phyloP scores from a whole-genome alignment of 768 basidiomycete genomes.

The Termitomyces eurrhizus region DNA sequence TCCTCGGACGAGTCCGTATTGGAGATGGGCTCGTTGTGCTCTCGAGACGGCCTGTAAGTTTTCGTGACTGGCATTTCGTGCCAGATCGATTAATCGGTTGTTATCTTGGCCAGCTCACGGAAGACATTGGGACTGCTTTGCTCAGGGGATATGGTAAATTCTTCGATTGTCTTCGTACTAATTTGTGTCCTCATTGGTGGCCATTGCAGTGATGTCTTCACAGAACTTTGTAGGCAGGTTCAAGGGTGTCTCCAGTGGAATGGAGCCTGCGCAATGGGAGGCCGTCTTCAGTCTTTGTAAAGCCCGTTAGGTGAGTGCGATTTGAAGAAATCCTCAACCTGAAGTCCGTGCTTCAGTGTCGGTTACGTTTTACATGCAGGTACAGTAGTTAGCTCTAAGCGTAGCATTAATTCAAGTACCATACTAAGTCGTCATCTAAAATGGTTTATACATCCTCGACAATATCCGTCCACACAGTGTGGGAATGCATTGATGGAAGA shows the following conservation, averaged over 20 bases:
- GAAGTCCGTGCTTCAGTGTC: neutral
- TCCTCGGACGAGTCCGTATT: constrained; percentile 55
- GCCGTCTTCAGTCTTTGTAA: constrained; percentile 51
- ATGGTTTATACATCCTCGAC: neutral
- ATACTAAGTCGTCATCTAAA: neutral
- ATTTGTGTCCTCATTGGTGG: constrained; percentile 5
- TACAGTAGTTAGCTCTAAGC: neutral
- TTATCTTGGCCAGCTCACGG: constrained; percentile 14
- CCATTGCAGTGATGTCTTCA: constrained; percentile 39
- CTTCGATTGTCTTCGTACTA: neutral
- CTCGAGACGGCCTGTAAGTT: constrained; percentile 46
- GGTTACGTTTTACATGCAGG: neutral
- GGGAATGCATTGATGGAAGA: neutral
- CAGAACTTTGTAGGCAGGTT: constrained; percentile 51
- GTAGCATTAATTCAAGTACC: neutral
- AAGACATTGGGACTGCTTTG: constrained; percentile 31
- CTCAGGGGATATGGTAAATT: constrained; percentile 47
- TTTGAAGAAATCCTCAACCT: neutral
- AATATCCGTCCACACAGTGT: no score
- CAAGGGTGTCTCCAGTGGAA: constrained; percentile 28
- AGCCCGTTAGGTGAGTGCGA: constrained; percentile 13
- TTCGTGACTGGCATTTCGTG: neutral
- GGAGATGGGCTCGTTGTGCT: constrained; percentile 58
- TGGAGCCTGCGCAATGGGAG: constrained; percentile 40
- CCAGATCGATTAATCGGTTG: neutral